Evolutionary conservation across 2,329 filamentous ascomycete species (phyloP).

Genomic region (Dichotomopilus funicola): DNA sequence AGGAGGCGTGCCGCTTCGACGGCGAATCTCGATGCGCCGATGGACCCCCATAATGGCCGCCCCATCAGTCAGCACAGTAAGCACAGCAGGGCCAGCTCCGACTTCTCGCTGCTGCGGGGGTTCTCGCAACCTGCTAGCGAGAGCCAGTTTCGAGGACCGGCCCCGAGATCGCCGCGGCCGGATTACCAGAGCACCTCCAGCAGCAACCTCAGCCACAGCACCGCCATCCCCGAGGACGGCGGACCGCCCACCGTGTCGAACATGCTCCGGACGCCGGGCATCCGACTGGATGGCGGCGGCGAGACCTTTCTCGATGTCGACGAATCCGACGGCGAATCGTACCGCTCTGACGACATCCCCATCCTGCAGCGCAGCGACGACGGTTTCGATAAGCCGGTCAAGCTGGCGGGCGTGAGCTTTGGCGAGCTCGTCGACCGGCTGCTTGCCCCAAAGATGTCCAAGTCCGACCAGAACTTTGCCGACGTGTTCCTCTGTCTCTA

Average conservation of each 20-base stretch:
- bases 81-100: slow-evolving; percentile 65
- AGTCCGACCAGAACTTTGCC: slow-evolving; percentile 81
- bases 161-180: slow-evolving; percentile 42
- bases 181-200: slow-evolving; percentile 35
- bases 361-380: slow-evolving; percentile 63
- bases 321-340: slow-evolving; percentile 62
- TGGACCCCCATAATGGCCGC: slow-evolving; percentile 43
- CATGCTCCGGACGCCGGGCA: slow-evolving; percentile 46
- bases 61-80: slow-evolving; percentile 57
- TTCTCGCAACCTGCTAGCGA: slow-evolving; percentile 43
- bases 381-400: slow-evolving; percentile 46
- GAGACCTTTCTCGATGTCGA: slow-evolving; percentile 61
- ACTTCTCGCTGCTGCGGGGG: slow-evolving; percentile 55
- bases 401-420: slow-evolving; percentile 48
- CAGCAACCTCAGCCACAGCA: slow-evolving; percentile 26
- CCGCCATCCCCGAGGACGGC: slow-evolving; percentile 41
- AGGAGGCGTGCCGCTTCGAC: slow-evolving; percentile 56
- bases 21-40: slow-evolving; percentile 51
- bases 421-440: slow-evolving; percentile 83
- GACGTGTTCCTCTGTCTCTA: slow-evolving; percentile 89
- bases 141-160: slow-evolving; percentile 35
- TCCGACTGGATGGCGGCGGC: slow-evolving; percentile 43
- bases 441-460: slow-evolving; percentile 72
- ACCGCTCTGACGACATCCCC: slow-evolving; percentile 60
- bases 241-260: slow-evolving; percentile 40